Evolutionary conservation across 495 filamentous ascomycete species (phyloP), one percentile per base, ranked within the genome.

Genomic region (Echria macrotheca): DNA sequence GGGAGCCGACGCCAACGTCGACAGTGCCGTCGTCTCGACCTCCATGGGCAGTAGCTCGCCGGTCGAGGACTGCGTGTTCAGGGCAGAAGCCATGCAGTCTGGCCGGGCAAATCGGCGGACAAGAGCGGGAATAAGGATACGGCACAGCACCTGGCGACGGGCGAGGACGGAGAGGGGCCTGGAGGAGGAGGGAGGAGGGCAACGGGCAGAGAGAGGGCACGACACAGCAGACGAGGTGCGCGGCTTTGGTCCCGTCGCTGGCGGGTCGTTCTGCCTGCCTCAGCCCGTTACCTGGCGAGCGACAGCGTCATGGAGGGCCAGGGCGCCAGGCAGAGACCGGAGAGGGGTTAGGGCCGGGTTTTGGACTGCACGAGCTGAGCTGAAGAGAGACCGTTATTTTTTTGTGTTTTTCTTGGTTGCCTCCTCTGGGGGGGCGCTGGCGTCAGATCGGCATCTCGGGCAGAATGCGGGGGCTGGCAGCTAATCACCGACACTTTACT

Each of bases 401-500:
- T 41, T 25, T 41, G 38, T 41, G 17, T 41, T 41, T 41, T 41
- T 41, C 38, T 18, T 22, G 38, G 38, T 8, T 41, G 38, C 38
- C 38, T n/a, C n/a, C n/a, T 41, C 19, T 41, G 38, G 21, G 21
- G 19, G 38, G 24, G 21, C 38, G 38, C 38, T 41, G 38, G 38
- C 38, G 38, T 54, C 25, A 51, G 60, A 61, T 57, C 61, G 61
- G 61, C 51, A 64, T 61, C 58, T 56, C 58, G 61, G 57, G 50
- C 41, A 53, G 61, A 63, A 64, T 64, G 61, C 58, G 61, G 61
- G 61, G 61, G 56, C 51, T 57, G 55, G 53, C 35, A 55, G 55
- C 58, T 59, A 59, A 61, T 59, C 58, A 53, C 61, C 61, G 61
- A 61, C 56, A 59, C 51, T 61, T 59, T 47, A 49, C 58, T 31